Base-by-base conservation (phyloP, 2,329 filamentous ascomycete species). In the Talaromyces marneffei region DNA sequence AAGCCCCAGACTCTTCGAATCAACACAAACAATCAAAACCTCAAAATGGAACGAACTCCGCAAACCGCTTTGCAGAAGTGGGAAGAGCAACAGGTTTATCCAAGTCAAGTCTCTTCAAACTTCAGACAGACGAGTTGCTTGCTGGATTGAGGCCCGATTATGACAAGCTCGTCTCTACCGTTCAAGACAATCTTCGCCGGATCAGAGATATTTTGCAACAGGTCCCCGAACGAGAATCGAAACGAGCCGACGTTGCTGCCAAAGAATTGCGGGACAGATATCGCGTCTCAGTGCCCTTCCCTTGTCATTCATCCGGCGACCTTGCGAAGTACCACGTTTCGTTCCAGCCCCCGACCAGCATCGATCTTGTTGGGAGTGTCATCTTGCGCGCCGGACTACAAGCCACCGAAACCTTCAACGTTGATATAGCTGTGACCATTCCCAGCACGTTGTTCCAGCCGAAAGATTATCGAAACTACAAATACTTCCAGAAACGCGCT, bases 401-500 rank as follows among this genome's bases (percentile, higher is more conserved):
- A 68, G 80, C 82, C 27, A 66, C 75, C 77, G 54, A 74, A 73
- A 63, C 64, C 27, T 77, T 87, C 27, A 80, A 83, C 16, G 81
- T 97, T 63, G 93, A 97, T 74, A 85, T 97, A 82, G 86, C 93
- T 5, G 85, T 96, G 16, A 89, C 89, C 53, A 95, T 99, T 86
- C 93, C 94, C 4, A 68, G 79, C 61, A 78, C 83, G 0, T 77
- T 96, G 12, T 92, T 97, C 69, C 91, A 96, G 70, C 90, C 95
- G 48, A 97, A 97, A 76, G 94, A 99, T 75, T 97, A 93, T 72
- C 82, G 92, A 55, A 92, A 96, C 73, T 83, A 94, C 79, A 86
- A 94, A 64, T 97, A 96, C 77, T 96, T 97, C 71, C 92, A 97
- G 78, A 95, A 96, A 70, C 83, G 92, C 65, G 90, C 94, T 12